A percentile compares a stretch with the other conserved stretches of the same genome.
Evolutionary conservation across 257 asterid genomes (phyloP).

Genomic region (Solanum appendiculatum): DNA sequence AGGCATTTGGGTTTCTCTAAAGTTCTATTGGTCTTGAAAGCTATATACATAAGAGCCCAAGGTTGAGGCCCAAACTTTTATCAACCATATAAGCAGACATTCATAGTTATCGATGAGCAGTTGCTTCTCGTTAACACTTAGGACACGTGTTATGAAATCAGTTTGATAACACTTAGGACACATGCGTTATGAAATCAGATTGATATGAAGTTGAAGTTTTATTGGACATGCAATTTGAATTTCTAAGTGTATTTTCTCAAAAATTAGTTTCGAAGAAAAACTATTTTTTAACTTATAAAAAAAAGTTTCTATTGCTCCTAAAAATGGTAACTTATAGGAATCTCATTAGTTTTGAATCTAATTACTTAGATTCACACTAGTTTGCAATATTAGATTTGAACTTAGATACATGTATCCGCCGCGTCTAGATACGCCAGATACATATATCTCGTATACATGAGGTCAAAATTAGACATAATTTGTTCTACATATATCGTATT

Average conservation of each 20-base stretch:
- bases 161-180: background rate
- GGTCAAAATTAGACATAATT: no score
- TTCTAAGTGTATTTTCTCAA: no score
- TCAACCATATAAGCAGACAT: background rate
- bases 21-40: background rate
- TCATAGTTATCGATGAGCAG: background rate
- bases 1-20: background rate
- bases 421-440: no score
- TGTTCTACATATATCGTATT: no score
- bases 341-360: background rate
- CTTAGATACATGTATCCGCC: background rate
- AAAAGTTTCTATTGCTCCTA: background rate
- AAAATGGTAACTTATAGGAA: background rate
- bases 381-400: no score
- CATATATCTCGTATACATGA: background rate
- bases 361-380: no score
- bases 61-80: background rate
- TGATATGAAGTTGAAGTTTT: background rate
- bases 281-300: no score
- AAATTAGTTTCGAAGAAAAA: no score
- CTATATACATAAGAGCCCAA: background rate
- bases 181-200: background rate
- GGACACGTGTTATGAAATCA: background rate
- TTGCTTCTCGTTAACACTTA: background rate
- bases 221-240: background rate